Base-by-base conservation (phyloP, 768 basidiomycete species). In the Lentinula raphanica region DNA sequence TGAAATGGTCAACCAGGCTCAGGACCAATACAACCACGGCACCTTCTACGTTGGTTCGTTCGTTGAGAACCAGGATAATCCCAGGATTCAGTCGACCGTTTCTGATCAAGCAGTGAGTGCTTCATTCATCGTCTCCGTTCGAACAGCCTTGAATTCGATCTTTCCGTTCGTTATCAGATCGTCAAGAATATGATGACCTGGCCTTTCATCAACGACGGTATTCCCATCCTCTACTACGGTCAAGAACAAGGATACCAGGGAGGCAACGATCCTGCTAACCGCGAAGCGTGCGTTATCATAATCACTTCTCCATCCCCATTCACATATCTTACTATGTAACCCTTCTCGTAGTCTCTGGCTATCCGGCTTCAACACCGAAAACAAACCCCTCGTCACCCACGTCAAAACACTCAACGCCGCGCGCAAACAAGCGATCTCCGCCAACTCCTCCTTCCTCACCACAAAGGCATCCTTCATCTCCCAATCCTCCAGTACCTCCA, bases 151-250 rank as follows among this genome's bases (percentile, higher is more conserved):
- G n/a, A n/a, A n/a, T n/a, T 73, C 6, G 11, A 23, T 27, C 32
- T 35, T 56, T 6, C 3, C 25, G 71, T 48, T 44, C 23, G 23
- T 5, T 11, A 23, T 31, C 36, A 71, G 69, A 65, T 74, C 40
- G 49, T 64, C 36, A 78, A 73, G 64, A 88, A 87, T 65, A 83
- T 83, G 23, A 80, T 88, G 76, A 70, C 78, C 25, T 86, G 83
- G 71, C 77, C 75, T 50, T 88, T 87, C 67, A 78, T 85, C 73
- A 76, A 79, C 44, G 87, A 88, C 59, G 85, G 86, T 19, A 83
- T 87, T 61, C 87, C 87, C 2, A 84, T 88, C 58, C 68, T 86
- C 38, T 88, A 89, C 66, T 86, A 86, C 59, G 86, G 86, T 8
- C 86, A 87, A 65, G 88, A 88, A 66, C 87, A 88, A 69, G 74